These are phyloP conservation scores for Ophiostoma sp. DNA, from an alignment of 2,329 filamentous ascomycete genomes.

Conservation along the genomic window DNA sequence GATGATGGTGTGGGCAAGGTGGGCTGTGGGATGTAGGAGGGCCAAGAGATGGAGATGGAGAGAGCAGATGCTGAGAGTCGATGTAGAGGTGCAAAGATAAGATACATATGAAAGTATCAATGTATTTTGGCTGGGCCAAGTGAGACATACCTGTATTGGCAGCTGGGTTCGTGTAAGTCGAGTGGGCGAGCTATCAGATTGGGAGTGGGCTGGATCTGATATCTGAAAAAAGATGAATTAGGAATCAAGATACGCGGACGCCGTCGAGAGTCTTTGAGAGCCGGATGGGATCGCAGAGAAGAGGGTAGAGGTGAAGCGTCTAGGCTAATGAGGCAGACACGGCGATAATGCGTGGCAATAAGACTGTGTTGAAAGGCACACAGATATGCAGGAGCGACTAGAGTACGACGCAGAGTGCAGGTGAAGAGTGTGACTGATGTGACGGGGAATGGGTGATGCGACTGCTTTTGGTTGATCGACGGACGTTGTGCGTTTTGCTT, in stretches of 20 bases:
- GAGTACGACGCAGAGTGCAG: slow-evolving; percentile 11
- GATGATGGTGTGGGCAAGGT: too few species aligned
- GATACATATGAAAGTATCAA: neutral
- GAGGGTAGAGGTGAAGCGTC: neutral
- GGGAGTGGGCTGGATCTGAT: too few species aligned
- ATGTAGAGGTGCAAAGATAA: neutral
- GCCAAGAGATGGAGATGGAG: too few species aligned
- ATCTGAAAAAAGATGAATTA: too few species aligned
- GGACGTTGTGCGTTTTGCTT: too few species aligned
- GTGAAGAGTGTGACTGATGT: slow-evolving; percentile 9
- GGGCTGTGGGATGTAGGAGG: too few species aligned
- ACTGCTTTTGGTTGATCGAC: too few species aligned
- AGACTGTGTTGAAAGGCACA: neutral
- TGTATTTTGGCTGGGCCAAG: neutral
- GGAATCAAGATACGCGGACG: neutral
- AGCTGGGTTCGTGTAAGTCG: neutral
- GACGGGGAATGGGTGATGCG: neutral
- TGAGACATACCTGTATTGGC: neutral
- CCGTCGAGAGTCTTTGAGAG: neutral
- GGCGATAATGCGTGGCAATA: neutral
- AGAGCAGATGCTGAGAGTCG: too few species aligned
- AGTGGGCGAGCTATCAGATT: neutral
- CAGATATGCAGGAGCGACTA: neutral
- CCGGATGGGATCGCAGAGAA: neutral
- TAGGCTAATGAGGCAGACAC: too few species aligned